Conservation (phyloP, 495 filamentous ascomycete species). For the Penicillium cataractarum region DNA sequence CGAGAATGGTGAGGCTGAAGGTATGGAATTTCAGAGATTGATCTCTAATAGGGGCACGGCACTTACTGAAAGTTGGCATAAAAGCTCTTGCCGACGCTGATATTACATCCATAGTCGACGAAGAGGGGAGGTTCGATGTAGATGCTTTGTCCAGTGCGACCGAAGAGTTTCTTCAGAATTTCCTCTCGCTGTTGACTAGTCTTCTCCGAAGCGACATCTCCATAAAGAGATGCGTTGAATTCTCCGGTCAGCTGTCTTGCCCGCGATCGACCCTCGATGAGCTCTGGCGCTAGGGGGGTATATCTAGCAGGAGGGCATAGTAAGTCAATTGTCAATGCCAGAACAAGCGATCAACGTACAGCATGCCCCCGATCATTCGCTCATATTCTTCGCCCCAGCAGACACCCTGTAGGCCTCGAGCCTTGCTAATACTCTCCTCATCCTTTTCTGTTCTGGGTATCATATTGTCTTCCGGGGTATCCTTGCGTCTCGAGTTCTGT, state of each 20-base stretch:
- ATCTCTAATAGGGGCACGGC: not conserved
- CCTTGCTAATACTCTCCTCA: not conserved
- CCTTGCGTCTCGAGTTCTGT: not conserved
- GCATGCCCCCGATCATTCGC: slow-evolving; percentile 55
- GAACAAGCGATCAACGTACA: slow-evolving; percentile 30
- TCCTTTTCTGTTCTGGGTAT: slow-evolving; percentile 1
- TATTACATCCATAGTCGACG: slow-evolving; percentile 8
- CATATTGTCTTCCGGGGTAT: not conserved
- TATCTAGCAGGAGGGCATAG: not conserved
- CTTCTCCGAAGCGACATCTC: not conserved
- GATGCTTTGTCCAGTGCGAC: not conserved
- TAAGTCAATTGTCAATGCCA: not conserved
- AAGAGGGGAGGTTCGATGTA: slow-evolving; percentile 14
- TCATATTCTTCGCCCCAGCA: slow-evolving; percentile 46
- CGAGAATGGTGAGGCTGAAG: slow-evolving; percentile 42
- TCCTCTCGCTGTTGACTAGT: not conserved
- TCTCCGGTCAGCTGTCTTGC: slow-evolving; percentile 8
- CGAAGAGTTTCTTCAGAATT: slow-evolving; percentile 8
- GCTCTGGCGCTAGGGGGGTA: slow-evolving; percentile 5
- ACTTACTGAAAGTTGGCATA: slow-evolving; percentile 52
- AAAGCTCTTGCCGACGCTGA: slow-evolving; percentile 39
- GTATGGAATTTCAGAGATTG: not conserved
- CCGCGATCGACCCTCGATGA: slow-evolving; percentile 14
- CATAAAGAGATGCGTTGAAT: slow-evolving; percentile 8
- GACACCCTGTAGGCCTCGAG: not conserved